Evolutionary conservation across 345 rosid genomes (phyloP).

Genomic region (Gossypium ekmanianum): DNA sequence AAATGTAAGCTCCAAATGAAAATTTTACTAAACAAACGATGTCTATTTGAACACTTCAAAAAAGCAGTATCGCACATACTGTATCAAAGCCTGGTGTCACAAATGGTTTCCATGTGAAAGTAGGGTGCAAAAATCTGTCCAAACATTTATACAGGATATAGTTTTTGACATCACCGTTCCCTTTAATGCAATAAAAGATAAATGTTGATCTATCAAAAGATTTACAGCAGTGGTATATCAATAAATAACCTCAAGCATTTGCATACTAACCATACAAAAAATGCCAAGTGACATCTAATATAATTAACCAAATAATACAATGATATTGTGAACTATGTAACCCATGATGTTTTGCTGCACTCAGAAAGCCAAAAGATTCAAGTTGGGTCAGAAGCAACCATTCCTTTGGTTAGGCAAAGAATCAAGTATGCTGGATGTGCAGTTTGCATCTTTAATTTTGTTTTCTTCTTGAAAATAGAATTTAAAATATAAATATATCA

Average conservation of each 20-base stretch:
- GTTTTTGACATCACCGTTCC: not conserved
- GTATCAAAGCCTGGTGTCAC: not conserved
- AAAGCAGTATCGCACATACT: not conserved
- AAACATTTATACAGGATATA: not conserved
- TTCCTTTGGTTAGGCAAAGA: constrained; percentile 1
- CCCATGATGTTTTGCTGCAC: not conserved
- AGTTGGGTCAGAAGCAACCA: not conserved
- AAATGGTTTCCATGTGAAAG: not conserved
- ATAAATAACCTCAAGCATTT: not conserved
- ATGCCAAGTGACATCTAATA: not conserved
- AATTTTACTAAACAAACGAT: not conserved
- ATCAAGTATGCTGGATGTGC: not conserved
- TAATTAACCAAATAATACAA: not conserved
- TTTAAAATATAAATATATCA: not conserved
- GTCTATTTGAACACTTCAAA: not conserved
- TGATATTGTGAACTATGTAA: not conserved
- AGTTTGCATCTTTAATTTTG: not conserved
- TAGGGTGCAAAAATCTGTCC: not conserved
- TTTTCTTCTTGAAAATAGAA: not conserved
- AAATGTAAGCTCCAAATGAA: not conserved
- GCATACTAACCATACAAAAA: not conserved
- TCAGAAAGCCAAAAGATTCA: not conserved
- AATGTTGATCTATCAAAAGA: not conserved
- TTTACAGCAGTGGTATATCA: constrained; percentile 1
- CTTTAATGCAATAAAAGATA: not conserved